phyloP scores from a whole-genome alignment of 805 yeast species.

The Candida nitratophila region DNA sequence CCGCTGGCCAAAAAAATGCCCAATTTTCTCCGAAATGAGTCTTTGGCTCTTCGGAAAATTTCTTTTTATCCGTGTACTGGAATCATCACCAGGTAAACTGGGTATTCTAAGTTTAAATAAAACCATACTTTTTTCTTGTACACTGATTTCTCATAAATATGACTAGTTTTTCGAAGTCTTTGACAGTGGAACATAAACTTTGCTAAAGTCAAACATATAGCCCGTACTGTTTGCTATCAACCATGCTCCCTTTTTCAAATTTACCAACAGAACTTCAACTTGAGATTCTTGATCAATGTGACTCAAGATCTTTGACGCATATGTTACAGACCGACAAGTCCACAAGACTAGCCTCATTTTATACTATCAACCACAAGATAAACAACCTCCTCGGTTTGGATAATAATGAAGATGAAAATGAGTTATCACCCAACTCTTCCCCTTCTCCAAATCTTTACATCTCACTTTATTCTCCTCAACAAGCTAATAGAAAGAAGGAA shows the following conservation, averaged over 20 bases:
- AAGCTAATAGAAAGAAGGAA: constrained; percentile 11
- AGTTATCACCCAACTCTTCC: background rate
- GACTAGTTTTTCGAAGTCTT: too few species aligned
- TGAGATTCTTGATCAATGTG: constrained; percentile 8
- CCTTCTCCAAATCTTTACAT: constrained; percentile 9
- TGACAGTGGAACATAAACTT: too few species aligned
- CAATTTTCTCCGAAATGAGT: constrained; percentile 1
- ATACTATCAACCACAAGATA: constrained; percentile 6
- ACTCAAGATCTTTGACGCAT: constrained; percentile 7
- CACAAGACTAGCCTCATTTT: constrained; percentile 4
- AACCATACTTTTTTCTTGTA: too few species aligned
- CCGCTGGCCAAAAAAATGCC: background rate
- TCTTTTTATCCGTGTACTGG: too few species aligned
- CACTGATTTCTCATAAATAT: too few species aligned
- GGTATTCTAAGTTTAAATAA: too few species aligned
- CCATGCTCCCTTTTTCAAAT: background rate
- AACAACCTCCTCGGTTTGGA: background rate
- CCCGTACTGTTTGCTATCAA: too few species aligned
- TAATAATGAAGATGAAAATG: background rate
- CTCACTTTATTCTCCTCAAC: constrained; percentile 22
- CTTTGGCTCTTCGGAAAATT: background rate
- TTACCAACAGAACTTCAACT: constrained; percentile 19
- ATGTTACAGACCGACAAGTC: constrained; percentile 6
- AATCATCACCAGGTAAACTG: too few species aligned
- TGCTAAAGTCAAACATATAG: too few species aligned